These are phyloP conservation scores for Piromyces sp. DNA, from an alignment of 192 early-diverging fungal genomes.

Conservation along the genomic window DNA sequence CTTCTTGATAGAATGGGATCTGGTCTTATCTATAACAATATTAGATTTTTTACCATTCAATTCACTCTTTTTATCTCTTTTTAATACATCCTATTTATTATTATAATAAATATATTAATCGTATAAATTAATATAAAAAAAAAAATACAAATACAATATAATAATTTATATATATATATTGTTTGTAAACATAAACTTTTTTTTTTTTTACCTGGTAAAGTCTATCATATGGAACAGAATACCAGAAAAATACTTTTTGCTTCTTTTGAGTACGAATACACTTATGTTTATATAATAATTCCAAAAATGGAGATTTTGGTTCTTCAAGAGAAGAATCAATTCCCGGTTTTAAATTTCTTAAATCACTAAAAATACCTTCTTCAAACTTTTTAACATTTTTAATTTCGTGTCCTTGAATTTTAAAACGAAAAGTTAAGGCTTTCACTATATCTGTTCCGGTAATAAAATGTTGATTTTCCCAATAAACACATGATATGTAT, in stretches of 20 bases:
- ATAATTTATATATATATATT: too few relatives aligned
- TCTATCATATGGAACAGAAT: slow-evolving; percentile 79
- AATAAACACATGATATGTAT: slow-evolving; percentile 78
- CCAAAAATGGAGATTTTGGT: slow-evolving; percentile 79
- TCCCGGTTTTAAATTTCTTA: slow-evolving; percentile 87
- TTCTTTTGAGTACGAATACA: slow-evolving; percentile 97
- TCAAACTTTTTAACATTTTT: slow-evolving; percentile 89
- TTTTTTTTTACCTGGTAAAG: slow-evolving; percentile 24
- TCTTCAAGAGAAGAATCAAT: slow-evolving; percentile 79
- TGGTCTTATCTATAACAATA: background rate
- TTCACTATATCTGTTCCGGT: slow-evolving; percentile 94
- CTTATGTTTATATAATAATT: slow-evolving; percentile 85
- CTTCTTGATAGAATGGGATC: background rate
- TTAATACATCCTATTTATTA: background rate
- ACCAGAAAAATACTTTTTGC: slow-evolving; percentile 98
- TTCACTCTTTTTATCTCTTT: background rate
- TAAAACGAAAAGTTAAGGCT: slow-evolving; percentile 74
- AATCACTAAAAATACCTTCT: slow-evolving; percentile 91
- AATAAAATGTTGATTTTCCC: slow-evolving; percentile 84
- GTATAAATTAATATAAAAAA: too few relatives aligned
- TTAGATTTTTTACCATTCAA: background rate
- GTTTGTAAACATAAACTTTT: too few relatives aligned
- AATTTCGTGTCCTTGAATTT: slow-evolving; percentile 72
- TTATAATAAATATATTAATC: too few relatives aligned
- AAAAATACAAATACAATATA: too few relatives aligned